Conservation (phyloP, 352 stramenopile genomes). For the Globisporangium polare region DNA sequence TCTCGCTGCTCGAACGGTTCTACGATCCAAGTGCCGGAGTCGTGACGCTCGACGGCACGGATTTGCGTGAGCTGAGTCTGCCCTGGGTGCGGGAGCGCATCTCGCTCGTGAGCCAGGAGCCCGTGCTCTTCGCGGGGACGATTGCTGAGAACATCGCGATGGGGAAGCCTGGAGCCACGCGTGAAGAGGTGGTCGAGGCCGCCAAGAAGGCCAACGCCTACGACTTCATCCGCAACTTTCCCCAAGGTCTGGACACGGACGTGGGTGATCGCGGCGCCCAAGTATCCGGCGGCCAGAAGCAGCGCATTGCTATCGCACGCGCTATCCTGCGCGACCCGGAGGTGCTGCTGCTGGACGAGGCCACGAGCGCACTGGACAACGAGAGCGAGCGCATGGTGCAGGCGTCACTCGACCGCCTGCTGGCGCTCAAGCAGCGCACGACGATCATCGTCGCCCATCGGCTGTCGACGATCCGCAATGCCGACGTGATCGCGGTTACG, state of each 20-base stretch:
- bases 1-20: slow-evolving; percentile 53
- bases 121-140: slow-evolving; percentile 3
- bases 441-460: slow-evolving; percentile 84
- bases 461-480: slow-evolving; percentile 70
- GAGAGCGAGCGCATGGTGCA: slow-evolving; percentile 50
- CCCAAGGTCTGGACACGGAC: slow-evolving; percentile 79
- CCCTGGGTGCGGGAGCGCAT: slow-evolving; percentile 65
- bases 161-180: slow-evolving; percentile 36
- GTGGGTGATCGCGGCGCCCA: slow-evolving; percentile 89
- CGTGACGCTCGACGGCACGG: slow-evolving; percentile 39
- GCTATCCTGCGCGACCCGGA: slow-evolving; percentile 28
- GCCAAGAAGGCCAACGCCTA: slow-evolving; percentile 32
- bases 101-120: slow-evolving; percentile 88
- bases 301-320: slow-evolving; percentile 83
- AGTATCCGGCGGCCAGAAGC: slow-evolving; percentile 92
- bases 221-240: slow-evolving; percentile 75
- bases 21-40: slow-evolving; percentile 37
- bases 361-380: slow-evolving; percentile 52
- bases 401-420: slow-evolving; percentile 55
- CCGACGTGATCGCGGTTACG: background rate
- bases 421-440: slow-evolving; percentile 16
- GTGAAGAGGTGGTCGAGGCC: slow-evolving; percentile 20
- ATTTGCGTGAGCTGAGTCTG: slow-evolving; percentile 68
- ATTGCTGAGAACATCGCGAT: slow-evolving; percentile 21
- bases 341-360: slow-evolving; percentile 44